Conservation (phyloP, 2,329 filamentous ascomycete genomes). For the Neoascochyta sp. region DNA sequence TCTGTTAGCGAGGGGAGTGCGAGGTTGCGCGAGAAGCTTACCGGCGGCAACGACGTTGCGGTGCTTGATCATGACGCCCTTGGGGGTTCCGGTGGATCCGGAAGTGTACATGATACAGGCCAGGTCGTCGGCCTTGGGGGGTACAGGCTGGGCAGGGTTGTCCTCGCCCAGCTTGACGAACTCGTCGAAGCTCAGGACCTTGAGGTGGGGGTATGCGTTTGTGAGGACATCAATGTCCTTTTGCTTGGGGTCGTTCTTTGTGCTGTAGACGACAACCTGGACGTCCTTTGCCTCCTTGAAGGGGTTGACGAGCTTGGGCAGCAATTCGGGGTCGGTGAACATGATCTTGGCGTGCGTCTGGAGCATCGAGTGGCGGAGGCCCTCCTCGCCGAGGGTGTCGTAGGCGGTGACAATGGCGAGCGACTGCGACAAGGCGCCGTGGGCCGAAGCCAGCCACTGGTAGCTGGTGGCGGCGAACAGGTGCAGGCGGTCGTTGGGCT, state of each 20-base stretch:
- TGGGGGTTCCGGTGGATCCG: conserved; percentile 82
- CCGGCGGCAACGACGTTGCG: conserved; percentile 73
- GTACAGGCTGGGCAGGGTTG: conserved; percentile 66
- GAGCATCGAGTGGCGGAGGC: conserved; percentile 78
- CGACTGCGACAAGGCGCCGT: conserved; percentile 76
- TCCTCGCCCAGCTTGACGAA: conserved; percentile 56
- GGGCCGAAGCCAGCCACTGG: conserved; percentile 80
- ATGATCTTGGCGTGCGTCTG: conserved; percentile 79
- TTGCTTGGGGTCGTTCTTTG: conserved; percentile 50
- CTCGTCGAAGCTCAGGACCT: conserved; percentile 55
- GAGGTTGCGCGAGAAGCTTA: conserved; percentile 42
- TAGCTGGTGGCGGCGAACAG: conserved; percentile 77
- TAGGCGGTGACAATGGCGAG: conserved; percentile 92
- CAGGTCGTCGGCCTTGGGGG: conserved; percentile 69
- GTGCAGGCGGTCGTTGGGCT: conserved; percentile 66
- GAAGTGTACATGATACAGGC: conserved; percentile 84
- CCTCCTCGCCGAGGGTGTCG: conserved; percentile 82
- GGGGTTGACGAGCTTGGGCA: conserved; percentile 52
- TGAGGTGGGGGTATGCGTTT: conserved; percentile 51
- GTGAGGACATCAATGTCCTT: conserved; percentile 54
- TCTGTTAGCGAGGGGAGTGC: conserved; percentile 9
- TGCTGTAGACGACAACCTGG: conserved; percentile 58
- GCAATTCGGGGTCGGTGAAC: conserved; percentile 78
- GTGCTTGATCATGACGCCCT: conserved; percentile 82
- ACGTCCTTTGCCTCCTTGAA: conserved; percentile 55